Evolutionary conservation across 805 yeast species (phyloP), one percentile per base, ranked within the genome.

Genomic region (Candida nemodendra): DNA sequence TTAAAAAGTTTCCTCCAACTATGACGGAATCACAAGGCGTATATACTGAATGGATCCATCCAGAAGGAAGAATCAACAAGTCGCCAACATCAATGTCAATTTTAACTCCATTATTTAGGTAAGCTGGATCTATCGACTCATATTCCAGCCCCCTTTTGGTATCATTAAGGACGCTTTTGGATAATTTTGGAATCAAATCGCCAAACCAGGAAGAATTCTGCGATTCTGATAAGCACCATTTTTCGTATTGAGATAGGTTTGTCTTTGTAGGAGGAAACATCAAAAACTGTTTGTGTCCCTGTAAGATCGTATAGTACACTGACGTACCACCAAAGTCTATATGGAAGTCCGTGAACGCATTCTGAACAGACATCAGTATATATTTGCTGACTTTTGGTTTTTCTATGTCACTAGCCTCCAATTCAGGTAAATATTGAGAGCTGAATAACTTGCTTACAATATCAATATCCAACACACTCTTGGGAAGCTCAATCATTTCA

Each of bases 261-360:
- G 59, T 48, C 2, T 63, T 57, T 0, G 95, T 78, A 2, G 96
- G 96, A 0, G 95, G 95, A 50, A 72, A 78, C 72, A 89, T 75
- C 32, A 88, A 59, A 53, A 89, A 89, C 22, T 78, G 72, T 53
- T 89, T 89, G 3, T 64, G 50, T 1, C 97, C 97, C n/a, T 71
- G 64, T 12, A 89, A 62, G 3, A 89, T 79, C 2, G 91, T 86
- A 60, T 89, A 89, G 57, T 86, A 89, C 4, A 89, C 97, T 1
- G 93, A 84, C 0, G 96, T 85, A 0, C 96, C 97, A 2, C 95
- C 93, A 59, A 89, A 89, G 59, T 89, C 97, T 29, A 89, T 69
- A 59, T 89, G 97, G 62, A 88, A 89, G 57, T 89, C 97, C 0
- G 96, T 89, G 56, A 76, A 89, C 2, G 93, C 79, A 42, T 81